These are phyloP conservation scores for Phoenix roebelenii DNA, from an alignment of 176 grass and related monocot genomes.

Conservation along the genomic window DNA sequence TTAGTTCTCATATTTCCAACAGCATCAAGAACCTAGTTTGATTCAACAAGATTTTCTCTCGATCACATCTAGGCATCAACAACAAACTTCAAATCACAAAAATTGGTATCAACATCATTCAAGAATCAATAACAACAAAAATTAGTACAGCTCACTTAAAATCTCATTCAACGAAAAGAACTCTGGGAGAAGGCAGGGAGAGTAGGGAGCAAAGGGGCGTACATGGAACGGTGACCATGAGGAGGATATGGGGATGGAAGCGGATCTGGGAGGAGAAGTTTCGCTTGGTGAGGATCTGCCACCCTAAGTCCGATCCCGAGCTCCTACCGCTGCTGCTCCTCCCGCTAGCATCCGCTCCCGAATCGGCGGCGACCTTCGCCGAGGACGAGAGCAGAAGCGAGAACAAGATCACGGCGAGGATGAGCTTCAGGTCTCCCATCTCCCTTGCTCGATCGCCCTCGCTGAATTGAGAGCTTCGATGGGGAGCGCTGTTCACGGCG, in stretches of 20 bases:
- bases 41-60: too few relatives aligned
- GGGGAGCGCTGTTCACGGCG: too few relatives aligned
- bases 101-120: too few relatives aligned
- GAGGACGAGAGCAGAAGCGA: slow-evolving; percentile 9
- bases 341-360: background rate
- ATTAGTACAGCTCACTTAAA: too few relatives aligned
- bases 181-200: background rate
- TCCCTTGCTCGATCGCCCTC: background rate
- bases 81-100: too few relatives aligned
- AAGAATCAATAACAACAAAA: too few relatives aligned
- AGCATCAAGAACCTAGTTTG: too few relatives aligned
- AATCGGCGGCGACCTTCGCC: background rate
- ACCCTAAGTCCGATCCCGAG: slow-evolving; percentile 18
- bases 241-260: slow-evolving; percentile 48
- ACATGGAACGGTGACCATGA: slow-evolving; percentile 78
- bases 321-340: slow-evolving; percentile 9
- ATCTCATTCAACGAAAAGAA: too few relatives aligned
- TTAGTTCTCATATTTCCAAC: too few relatives aligned
- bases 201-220: slow-evolving; percentile 11
- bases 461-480: too few relatives aligned
- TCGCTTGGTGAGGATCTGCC: slow-evolving; percentile 50
- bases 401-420: slow-evolving; percentile 4
- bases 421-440: slow-evolving; percentile 14
- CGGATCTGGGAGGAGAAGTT: slow-evolving; percentile 93
- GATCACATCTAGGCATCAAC: too few relatives aligned